A percentile compares a stretch with the other conserved stretches of the same genome.
Evolutionary conservation across 2,329 filamentous ascomycete genomes (phyloP).

Genomic region (Colletotrichum agaves): DNA sequence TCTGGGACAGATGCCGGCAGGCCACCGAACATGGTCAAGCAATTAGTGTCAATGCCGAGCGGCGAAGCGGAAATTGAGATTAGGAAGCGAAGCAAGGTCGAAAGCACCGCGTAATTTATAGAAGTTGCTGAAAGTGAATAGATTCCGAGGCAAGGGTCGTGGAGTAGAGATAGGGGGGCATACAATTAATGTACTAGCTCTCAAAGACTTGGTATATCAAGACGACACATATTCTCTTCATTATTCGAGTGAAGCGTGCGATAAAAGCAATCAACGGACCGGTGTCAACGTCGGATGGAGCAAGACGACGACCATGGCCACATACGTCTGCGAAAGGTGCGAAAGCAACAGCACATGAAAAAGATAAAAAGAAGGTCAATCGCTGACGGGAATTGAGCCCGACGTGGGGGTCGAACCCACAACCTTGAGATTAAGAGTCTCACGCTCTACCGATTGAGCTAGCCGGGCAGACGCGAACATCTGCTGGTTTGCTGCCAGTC

Average conservation of each 20-base stretch:
- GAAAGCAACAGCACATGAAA: background rate
- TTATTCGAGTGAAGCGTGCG: too few species aligned
- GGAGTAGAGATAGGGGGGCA: too few species aligned
- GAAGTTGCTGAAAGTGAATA: too few species aligned
- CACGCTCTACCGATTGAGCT: conserved; percentile 79
- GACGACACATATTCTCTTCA: too few species aligned
- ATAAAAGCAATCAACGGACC: too few species aligned
- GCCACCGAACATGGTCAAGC: conserved; percentile 12
- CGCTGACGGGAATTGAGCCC: conserved; percentile 41
- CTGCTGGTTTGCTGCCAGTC: background rate
- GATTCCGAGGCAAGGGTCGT: too few species aligned
- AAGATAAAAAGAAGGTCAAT: conserved; percentile 13
- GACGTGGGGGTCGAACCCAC: conserved; percentile 41
- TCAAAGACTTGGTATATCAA: too few species aligned
- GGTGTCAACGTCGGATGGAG: too few species aligned
- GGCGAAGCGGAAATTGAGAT: conserved; percentile 12
- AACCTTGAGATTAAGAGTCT: conserved; percentile 65
- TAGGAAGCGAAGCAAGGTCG: background rate
- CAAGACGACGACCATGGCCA: too few species aligned
- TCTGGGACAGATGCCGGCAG: background rate
- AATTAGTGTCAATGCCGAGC: conserved; percentile 15
- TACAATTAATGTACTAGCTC: too few species aligned
- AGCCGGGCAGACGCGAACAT: conserved; percentile 56
- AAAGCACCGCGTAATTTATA: too few species aligned
- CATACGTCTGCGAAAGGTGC: too few species aligned